Conservation (phyloP, 495 filamentous ascomycete species). For the Aspergillus diversus region DNA sequence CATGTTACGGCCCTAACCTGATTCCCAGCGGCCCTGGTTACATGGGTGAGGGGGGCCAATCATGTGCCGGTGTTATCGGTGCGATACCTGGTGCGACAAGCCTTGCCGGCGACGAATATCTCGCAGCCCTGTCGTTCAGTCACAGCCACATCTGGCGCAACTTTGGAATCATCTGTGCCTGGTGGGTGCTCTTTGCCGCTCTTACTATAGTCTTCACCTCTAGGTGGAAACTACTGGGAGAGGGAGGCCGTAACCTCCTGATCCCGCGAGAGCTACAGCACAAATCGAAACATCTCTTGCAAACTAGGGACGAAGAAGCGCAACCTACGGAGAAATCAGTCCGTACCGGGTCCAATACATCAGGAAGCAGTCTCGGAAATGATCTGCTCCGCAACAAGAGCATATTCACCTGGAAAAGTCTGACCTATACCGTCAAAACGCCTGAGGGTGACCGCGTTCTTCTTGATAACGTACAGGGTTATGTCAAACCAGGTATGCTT, state of each 20-base stretch:
- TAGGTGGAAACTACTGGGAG: conserved; percentile 37
- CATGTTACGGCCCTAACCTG: conserved; percentile 50
- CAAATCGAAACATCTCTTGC: too few relatives aligned
- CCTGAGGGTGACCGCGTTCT: conserved; percentile 48
- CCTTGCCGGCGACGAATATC: conserved; percentile 52
- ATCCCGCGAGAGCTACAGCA: conserved; percentile 44
- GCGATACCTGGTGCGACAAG: conserved; percentile 45
- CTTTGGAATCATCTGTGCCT: conserved; percentile 52
- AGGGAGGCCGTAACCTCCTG: conserved; percentile 36
- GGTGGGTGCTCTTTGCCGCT: conserved; percentile 44
- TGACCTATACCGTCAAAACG: conserved; percentile 55
- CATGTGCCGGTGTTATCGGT: conserved; percentile 59
- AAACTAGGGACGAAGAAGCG: conserved; percentile 45
- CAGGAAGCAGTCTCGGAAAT: conserved; percentile 3
- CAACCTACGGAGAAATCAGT: conserved; percentile 30
- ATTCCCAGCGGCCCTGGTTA: conserved; percentile 43
- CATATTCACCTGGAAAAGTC: conserved; percentile 60
- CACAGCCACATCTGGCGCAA: conserved; percentile 51
- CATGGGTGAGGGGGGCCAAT: conserved; percentile 31
- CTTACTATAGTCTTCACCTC: conserved; percentile 42
- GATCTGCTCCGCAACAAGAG: conserved; percentile 12
- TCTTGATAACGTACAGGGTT: conserved; percentile 81
- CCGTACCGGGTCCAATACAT: conserved; percentile 5
- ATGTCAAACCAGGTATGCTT: conserved; percentile 84
- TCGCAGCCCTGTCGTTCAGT: conserved; percentile 53